These are phyloP conservation scores for Proteromonas lacertae DNA, from an alignment of 352 stramenopile species.

Conservation along the genomic window DNA sequence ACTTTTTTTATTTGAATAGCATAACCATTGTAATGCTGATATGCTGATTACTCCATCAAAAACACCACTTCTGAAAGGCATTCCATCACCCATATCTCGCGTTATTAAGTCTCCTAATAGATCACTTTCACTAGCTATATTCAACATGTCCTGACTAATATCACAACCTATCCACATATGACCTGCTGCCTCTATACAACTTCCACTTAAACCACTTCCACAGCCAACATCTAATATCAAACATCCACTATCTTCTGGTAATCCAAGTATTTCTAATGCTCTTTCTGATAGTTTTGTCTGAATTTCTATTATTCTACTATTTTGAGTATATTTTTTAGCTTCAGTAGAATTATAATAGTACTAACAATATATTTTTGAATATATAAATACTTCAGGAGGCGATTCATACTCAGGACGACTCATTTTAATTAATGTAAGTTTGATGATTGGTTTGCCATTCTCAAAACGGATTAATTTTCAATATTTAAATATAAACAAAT, in stretches of 20 bases:
- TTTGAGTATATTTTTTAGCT: constrained; percentile 51
- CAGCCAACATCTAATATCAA: constrained; percentile 86
- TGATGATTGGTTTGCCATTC: not conserved
- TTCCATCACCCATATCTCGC: constrained; percentile 83
- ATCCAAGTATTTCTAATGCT: constrained; percentile 77
- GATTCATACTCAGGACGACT: not conserved
- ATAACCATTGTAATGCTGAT: constrained; percentile 97
- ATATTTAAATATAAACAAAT: no score
- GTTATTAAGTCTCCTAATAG: constrained; percentile 21
- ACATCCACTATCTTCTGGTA: constrained; percentile 32
- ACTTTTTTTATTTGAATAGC: constrained; percentile 88
- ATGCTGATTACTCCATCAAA: constrained; percentile 98
- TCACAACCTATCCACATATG: constrained; percentile 91
- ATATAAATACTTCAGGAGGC: constrained; percentile 27
- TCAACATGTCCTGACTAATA: constrained; percentile 87
- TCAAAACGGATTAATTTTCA: no score
- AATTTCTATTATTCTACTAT: constrained; percentile 54
- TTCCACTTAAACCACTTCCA: constrained; percentile 68
- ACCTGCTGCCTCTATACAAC: constrained; percentile 20
- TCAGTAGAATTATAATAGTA: constrained; percentile 7
- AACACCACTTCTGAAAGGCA: constrained; percentile 75
- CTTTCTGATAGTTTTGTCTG: constrained; percentile 73
- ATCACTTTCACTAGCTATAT: constrained; percentile 63
- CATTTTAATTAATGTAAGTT: not conserved
- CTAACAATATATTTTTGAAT: constrained; percentile 13